Evolutionary conservation across 495 filamentous ascomycete genomes (phyloP).

Genomic region (Penicillium malachiteum): DNA sequence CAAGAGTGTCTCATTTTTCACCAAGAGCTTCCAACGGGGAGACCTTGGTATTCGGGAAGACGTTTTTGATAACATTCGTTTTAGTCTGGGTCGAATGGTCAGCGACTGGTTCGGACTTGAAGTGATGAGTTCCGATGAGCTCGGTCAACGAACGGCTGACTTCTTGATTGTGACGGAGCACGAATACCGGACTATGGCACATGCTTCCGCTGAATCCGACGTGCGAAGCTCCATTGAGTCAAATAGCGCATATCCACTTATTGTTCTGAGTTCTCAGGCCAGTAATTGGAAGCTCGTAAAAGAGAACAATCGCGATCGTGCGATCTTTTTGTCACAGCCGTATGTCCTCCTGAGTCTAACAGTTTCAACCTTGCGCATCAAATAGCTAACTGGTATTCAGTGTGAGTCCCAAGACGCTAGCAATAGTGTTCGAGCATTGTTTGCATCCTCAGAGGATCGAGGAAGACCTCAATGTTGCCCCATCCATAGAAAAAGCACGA

Average conservation of each 20-base stretch:
- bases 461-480: neutral
- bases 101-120: conserved; percentile 34
- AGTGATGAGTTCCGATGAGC: conserved; percentile 30
- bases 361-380: neutral
- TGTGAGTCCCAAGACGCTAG: conserved; percentile 24
- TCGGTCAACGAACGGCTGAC: conserved; percentile 10
- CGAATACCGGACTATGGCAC: conserved; percentile 14
- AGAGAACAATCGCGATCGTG: conserved; percentile 13
- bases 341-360: conserved; percentile 9
- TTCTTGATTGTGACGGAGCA: conserved; percentile 25
- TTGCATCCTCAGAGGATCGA: conserved; percentile 1
- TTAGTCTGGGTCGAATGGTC: conserved; percentile 21
- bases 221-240: conserved; percentile 12
- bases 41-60: conserved; percentile 14
- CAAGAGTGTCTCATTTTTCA: conserved; percentile 26
- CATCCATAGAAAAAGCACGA: neutral
- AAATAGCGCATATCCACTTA: conserved; percentile 12
- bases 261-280: conserved; percentile 20
- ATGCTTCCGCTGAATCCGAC: conserved; percentile 7
- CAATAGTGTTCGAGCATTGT: conserved; percentile 21
- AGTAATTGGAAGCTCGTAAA: conserved; percentile 20
- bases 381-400: conserved; percentile 5
- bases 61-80: conserved; percentile 16
- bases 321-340: conserved; percentile 26
- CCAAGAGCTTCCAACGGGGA: conserved; percentile 12